Conservation (phyloP, 1,139 yeast species). For the Yarrowia galli region DNA sequence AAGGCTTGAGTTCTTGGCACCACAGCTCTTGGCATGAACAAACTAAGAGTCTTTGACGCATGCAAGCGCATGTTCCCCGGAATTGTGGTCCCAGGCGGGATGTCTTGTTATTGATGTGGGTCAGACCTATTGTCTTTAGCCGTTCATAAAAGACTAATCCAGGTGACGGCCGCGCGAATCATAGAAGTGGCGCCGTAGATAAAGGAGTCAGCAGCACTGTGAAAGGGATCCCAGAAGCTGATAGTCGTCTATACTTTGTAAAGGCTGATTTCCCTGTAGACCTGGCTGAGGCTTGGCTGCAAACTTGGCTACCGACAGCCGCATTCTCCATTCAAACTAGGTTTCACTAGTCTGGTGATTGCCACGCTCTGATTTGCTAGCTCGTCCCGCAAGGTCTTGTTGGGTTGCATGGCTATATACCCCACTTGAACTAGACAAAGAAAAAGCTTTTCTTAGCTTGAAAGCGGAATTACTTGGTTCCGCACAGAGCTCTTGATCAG, state of each 20-base stretch:
- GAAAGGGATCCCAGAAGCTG: too few relatives aligned
- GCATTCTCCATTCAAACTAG: not conserved
- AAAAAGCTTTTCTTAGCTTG: not conserved
- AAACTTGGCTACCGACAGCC: not conserved
- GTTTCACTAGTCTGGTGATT: not conserved
- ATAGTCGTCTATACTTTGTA: too few relatives aligned
- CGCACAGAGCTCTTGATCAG: not conserved
- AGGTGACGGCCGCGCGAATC: too few relatives aligned
- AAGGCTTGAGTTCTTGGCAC: not conserved
- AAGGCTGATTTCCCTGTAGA: too few relatives aligned
- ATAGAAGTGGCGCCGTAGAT: too few relatives aligned
- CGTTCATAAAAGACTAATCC: not conserved
- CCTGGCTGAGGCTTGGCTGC: not conserved
- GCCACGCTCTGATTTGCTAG: constrained; percentile 3
- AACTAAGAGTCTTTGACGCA: constrained; percentile 1
- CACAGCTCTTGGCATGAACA: not conserved
- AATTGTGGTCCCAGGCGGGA: not conserved
- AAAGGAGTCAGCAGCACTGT: too few relatives aligned
- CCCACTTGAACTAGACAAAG: constrained; percentile 12
- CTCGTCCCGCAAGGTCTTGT: not conserved
- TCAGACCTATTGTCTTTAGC: not conserved
- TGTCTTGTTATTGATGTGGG: not conserved
- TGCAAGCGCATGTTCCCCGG: constrained; percentile 7
- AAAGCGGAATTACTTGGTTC: not conserved
- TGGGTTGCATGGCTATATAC: constrained; percentile 1